A percentile compares a stretch with the other conserved stretches of the same genome.
These are phyloP conservation scores for Hydrangea macrophylla DNA, from an alignment of 148 eudicot species.

Conservation along the genomic window DNA sequence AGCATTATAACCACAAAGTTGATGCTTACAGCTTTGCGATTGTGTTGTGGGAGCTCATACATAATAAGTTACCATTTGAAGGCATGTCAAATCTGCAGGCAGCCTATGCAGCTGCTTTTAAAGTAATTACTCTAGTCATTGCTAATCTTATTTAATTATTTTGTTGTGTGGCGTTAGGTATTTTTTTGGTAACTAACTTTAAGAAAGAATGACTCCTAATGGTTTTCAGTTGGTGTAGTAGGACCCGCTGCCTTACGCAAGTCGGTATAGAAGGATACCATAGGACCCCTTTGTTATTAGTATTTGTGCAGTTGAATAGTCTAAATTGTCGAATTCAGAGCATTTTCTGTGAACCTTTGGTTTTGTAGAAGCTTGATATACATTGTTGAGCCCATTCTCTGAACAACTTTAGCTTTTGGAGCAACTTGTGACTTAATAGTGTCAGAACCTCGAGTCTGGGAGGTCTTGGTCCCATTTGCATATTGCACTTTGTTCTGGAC, in stretches of 20 bases:
- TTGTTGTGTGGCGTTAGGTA: neutral
- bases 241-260: neutral
- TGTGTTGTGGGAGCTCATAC: conserved; percentile 93
- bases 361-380: no score
- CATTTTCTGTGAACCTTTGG: neutral
- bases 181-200: conserved; percentile 4
- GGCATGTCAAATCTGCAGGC: conserved; percentile 99
- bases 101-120: conserved; percentile 97
- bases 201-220: neutral
- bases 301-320: neutral
- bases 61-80: conserved; percentile 87
- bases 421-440: no score
- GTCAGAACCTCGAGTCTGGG: no score
- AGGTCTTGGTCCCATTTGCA: no score
- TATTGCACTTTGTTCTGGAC: no score
- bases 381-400: no score
- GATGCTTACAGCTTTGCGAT: conserved; percentile 97
- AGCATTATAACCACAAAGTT: conserved; percentile 93
- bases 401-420: no score
- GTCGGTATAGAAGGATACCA: neutral
- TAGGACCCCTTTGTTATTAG: no score
- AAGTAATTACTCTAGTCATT: conserved; percentile 37
- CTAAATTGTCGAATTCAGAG: neutral
- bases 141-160: neutral
- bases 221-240: neutral